These are phyloP conservation scores for Colletotrichum liaoningense DNA, from an alignment of 2,329 filamentous ascomycete genomes.

Conservation along the genomic window DNA sequence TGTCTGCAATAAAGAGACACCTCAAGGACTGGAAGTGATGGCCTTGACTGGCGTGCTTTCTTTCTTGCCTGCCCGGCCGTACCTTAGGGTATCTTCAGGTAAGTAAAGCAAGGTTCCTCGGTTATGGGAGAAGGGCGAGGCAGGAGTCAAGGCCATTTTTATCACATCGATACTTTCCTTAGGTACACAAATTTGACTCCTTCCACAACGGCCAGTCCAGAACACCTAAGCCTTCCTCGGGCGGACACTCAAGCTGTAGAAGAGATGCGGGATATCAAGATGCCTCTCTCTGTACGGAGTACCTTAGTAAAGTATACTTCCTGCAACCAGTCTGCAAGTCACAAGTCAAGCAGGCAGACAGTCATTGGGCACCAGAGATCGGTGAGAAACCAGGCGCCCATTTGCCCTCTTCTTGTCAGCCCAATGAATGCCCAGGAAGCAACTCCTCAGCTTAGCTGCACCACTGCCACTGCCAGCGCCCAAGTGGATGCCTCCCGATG, in stretches of 20 bases:
- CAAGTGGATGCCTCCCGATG: conserved; percentile 29
- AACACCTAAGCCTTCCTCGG: neutral
- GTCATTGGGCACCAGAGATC: conserved; percentile 26
- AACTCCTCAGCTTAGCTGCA: conserved; percentile 6
- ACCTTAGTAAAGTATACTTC: neutral
- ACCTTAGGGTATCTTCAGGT: neutral
- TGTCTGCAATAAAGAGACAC: neutral
- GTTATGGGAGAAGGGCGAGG: neutral
- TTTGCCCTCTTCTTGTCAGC: conserved; percentile 6
- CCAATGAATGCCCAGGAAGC: conserved; percentile 10
- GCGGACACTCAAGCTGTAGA: no score
- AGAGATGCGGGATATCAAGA: neutral
- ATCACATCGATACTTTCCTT: neutral
- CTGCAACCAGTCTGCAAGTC: conserved; percentile 23
- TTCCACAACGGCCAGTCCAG: neutral
- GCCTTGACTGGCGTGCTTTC: neutral
- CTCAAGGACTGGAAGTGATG: neutral
- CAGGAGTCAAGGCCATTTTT: neutral
- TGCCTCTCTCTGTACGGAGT: neutral
- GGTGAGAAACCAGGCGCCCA: conserved; percentile 23
- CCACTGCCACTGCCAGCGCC: conserved; percentile 6
- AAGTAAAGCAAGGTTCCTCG: neutral
- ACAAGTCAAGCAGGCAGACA: conserved; percentile 11
- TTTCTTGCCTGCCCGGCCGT: no score
- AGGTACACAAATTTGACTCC: neutral